Base-by-base conservation (phyloP, 768 basidiomycete genomes). In the Ramaria sp. region DNA sequence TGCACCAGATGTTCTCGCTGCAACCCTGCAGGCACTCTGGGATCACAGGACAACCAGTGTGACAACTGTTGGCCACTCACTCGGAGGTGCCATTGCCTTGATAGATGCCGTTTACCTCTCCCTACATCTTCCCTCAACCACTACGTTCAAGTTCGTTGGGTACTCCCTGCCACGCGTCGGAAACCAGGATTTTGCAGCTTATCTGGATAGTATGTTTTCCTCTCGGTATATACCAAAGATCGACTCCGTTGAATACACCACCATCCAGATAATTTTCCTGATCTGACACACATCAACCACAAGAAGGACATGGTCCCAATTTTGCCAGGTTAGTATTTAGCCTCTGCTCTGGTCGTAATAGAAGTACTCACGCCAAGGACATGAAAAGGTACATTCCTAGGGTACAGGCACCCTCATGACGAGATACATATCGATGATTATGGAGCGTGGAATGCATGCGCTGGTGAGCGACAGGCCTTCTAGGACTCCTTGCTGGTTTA, bases 201-300 rank as follows among this genome's bases (percentile, higher is more conserved):
- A 76, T 34, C 70, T 81, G 56, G 77, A 78, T 58, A 12, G 51
- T 52, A 28, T 16, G 51, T 15, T 13, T n/a, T 10, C 28, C 25
- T 32, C 1, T 22, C 13, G 3, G 13, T 41, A 22, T 52, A 18
- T 38, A 9, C 9, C 13, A 13, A 1, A 9, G 32, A 43, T 41
- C 5, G 12, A 37, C 25, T 13, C 37, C n/a, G 28, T 28, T 18
- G 13, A 18, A 52, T 41, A 18, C 51, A 9, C 24, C 24, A 1
- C 9, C 3, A n/a, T 41, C 12, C 82, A 57, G 64, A 70, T 10
- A 65, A 76, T 42, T 44, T 69, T 37, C 57, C 67, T 12, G 58
- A 66, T 12, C 59, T 81, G 44, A 79, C 72, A 3, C 81, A 76
- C 56, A 72, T 83, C 63, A 81, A 76, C 63, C 82, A 83, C 65